These are phyloP conservation scores for Aspergillus homomorphus DNA, from an alignment of 495 filamentous ascomycete species.

Conservation along the genomic window DNA sequence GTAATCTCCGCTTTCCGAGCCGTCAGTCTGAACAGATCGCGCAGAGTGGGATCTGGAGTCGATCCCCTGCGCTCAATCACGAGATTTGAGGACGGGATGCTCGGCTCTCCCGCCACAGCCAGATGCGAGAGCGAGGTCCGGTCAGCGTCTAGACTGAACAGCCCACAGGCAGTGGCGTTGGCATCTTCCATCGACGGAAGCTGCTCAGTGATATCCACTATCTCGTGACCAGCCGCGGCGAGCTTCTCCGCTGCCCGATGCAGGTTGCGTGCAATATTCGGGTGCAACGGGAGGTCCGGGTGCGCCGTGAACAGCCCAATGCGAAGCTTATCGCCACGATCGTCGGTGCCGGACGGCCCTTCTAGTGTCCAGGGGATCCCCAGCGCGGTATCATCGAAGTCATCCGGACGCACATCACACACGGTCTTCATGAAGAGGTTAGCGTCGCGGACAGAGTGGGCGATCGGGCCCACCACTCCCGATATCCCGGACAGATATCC, in stretches of 20 bases:
- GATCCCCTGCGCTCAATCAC: conserved; percentile 10
- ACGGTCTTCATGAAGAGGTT: conserved; percentile 28
- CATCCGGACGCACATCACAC: conserved; percentile 9
- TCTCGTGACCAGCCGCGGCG: conserved; percentile 36
- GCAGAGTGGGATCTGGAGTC: conserved; percentile 26
- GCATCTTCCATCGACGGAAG: conserved; percentile 20
- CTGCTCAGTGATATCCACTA: conserved; percentile 34
- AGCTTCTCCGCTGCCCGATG: conserved; percentile 39
- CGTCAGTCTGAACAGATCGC: conserved; percentile 24
- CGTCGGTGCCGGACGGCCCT: neutral
- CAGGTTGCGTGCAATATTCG: conserved; percentile 48
- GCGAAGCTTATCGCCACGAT: conserved; percentile 26
- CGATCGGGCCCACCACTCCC: conserved; percentile 33
- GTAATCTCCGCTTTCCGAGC: conserved; percentile 11
- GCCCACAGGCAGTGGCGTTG: conserved; percentile 22
- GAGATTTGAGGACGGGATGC: conserved; percentile 19
- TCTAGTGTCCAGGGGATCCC: conserved; percentile 21
- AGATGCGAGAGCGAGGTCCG: conserved; percentile 13
- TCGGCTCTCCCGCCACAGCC: conserved; percentile 26
- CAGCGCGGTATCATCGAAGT: conserved; percentile 20
- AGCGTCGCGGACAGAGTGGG: conserved; percentile 32
- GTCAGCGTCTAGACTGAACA: conserved; percentile 31
- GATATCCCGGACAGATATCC: conserved; percentile 41
- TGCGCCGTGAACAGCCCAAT: conserved; percentile 56
- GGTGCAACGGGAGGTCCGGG: conserved; percentile 49